These are phyloP conservation scores for Adansonia madagascariensis DNA, from an alignment of 441 rosid genomes.

Conservation along the genomic window DNA sequence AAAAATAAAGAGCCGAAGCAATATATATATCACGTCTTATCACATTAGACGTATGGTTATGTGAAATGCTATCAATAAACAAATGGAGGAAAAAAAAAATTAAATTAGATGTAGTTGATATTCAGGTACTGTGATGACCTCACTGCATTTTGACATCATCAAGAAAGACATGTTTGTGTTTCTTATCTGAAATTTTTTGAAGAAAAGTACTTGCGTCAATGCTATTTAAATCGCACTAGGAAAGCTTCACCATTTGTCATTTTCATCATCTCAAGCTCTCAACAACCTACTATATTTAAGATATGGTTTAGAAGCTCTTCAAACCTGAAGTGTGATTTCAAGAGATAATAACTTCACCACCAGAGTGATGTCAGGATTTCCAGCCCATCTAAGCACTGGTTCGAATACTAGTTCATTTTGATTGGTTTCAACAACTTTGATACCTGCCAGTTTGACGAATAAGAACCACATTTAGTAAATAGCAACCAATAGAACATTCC, in stretches of 20 bases:
- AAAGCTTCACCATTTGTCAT: neutral
- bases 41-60: conserved; percentile 8
- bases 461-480: neutral
- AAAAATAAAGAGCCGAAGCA: too few relatives aligned
- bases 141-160: conserved; percentile 13
- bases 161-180: conserved; percentile 10
- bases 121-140: neutral
- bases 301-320: conserved; percentile 25
- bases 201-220: neutral
- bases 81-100: neutral
- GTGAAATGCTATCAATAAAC: neutral
- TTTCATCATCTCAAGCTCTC: neutral
- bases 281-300: neutral
- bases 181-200: neutral
- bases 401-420: conserved; percentile 46
- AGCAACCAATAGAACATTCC: neutral
- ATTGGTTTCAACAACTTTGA: conserved; percentile 43
- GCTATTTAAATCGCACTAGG: neutral
- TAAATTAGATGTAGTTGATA: neutral
- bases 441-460: neutral
- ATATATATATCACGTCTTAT: too few relatives aligned
- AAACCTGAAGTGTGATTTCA: conserved; percentile 41
- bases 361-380: conserved; percentile 48
- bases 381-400: conserved; percentile 49
- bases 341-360: conserved; percentile 34